Percentiles rank a stretch among this genome's conserved stretches.
Evolutionary conservation across 305 asterid genomes (phyloP).

Genomic region (Solanum chacoense): DNA sequence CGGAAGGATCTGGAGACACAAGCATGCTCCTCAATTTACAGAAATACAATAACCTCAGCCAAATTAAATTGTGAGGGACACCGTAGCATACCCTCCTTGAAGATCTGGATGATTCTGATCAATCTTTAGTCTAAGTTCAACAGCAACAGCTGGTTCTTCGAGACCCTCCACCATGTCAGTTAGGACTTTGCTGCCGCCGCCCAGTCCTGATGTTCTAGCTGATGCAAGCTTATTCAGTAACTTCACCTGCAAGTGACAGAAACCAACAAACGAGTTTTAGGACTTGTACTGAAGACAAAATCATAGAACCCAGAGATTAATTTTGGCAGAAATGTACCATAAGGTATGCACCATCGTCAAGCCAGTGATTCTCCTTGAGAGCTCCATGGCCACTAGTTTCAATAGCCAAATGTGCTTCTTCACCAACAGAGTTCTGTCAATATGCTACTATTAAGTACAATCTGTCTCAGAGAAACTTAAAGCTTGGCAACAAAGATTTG

Average conservation of each 20-base stretch:
- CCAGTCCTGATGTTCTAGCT: slow-evolving; percentile 77
- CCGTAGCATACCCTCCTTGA: slow-evolving; percentile 66
- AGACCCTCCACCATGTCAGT: slow-evolving; percentile 88
- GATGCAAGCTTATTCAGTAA: slow-evolving; percentile 91
- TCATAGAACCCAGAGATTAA: not conserved
- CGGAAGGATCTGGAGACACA: slow-evolving; percentile 62
- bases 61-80: not conserved
- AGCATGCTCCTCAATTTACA: not conserved
- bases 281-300: not conserved
- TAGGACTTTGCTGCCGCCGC: slow-evolving; percentile 80
- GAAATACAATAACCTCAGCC: not conserved
- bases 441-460: slow-evolving; percentile 9
- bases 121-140: slow-evolving; percentile 80
- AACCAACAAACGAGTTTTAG: not conserved
- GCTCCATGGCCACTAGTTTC: slow-evolving; percentile 99
- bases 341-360: slow-evolving; percentile 97
- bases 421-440: slow-evolving; percentile 72
- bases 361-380: slow-evolving; percentile 98
- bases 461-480: not conserved
- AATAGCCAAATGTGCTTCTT: slow-evolving; percentile 91
- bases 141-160: slow-evolving; percentile 73
- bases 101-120: slow-evolving; percentile 81
- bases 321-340: slow-evolving; percentile 48
- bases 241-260: slow-evolving; percentile 53
- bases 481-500: not conserved